Percentiles rank a stretch among this genome's conserved stretches.
These are phyloP conservation scores for Piper longum DNA, from an alignment of 164 flowering plant species.

Conservation along the genomic window DNA sequence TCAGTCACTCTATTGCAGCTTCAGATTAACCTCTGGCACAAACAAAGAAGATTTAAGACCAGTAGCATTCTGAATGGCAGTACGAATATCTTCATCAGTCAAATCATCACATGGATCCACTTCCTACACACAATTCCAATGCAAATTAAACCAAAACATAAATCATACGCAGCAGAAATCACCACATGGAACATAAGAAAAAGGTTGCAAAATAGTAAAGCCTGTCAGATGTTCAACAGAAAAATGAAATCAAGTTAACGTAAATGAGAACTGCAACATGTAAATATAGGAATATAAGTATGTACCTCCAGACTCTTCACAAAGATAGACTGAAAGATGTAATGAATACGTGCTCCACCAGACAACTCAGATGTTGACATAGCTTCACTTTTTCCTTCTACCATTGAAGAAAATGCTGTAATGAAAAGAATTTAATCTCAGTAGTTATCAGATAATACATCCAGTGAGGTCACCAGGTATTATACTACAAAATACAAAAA, in stretches of 20 bases:
- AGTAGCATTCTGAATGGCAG: slow-evolving; percentile 95
- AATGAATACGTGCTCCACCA: slow-evolving; percentile 95
- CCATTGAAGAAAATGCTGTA: slow-evolving; percentile 84
- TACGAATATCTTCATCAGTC: slow-evolving; percentile 88
- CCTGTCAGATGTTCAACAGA: background rate
- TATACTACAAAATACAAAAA: too few species aligned
- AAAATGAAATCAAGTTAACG: background rate
- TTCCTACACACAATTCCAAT: slow-evolving; percentile 34
- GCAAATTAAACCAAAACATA: background rate
- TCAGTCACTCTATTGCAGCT: background rate
- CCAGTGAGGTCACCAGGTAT: too few species aligned
- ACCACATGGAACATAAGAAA: too few species aligned
- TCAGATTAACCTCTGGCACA: slow-evolving; percentile 71
- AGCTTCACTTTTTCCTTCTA: slow-evolving; percentile 92
- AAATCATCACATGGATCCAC: slow-evolving; percentile 98
- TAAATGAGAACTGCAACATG: background rate
- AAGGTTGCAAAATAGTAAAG: too few species aligned
- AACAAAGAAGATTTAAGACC: slow-evolving; percentile 83
- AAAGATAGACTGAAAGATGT: slow-evolving; percentile 82
- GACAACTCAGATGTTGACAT: slow-evolving; percentile 94
- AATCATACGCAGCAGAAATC: background rate
- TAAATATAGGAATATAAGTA: background rate
- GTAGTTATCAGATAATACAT: too few species aligned
- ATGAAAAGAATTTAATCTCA: slow-evolving; percentile 2
- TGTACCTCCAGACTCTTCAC: slow-evolving; percentile 92